These are phyloP conservation scores for Aureobasidium namibiae DNA, from an alignment of 2,329 filamentous ascomycete genomes.

Conservation along the genomic window DNA sequence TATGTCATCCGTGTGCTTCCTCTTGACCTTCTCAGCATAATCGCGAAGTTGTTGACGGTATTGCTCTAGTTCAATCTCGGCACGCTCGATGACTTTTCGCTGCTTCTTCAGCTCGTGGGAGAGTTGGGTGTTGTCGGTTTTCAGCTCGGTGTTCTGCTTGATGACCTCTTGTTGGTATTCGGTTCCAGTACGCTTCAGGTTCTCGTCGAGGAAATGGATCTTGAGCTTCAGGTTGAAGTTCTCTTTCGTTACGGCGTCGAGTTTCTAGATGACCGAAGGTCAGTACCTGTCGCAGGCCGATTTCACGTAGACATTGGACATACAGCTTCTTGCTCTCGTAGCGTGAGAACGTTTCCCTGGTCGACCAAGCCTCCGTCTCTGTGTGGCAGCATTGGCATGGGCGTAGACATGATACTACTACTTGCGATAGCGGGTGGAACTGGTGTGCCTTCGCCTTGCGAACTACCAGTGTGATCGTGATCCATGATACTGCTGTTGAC, in stretches of 20 bases:
- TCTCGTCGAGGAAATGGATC: conserved; percentile 93
- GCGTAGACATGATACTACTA: conserved; percentile 75
- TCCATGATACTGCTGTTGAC: conserved; percentile 64
- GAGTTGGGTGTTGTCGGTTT: conserved; percentile 86
- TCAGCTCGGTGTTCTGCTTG: conserved; percentile 92
- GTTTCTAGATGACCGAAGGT: conserved; percentile 42
- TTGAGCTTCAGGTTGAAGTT: conserved; percentile 96
- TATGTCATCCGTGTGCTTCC: conserved; percentile 60
- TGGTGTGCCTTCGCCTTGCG: conserved; percentile 61
- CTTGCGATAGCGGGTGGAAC: conserved; percentile 67
- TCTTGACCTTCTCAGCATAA: conserved; percentile 72
- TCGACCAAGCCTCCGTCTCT: conserved; percentile 62
- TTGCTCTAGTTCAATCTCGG: conserved; percentile 77
- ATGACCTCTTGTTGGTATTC: conserved; percentile 84
- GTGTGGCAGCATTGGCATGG: conserved; percentile 61
- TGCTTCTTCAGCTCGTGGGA: conserved; percentile 78
- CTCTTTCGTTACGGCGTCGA: conserved; percentile 95
- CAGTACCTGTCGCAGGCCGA: neutral
- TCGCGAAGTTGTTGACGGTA: conserved; percentile 77
- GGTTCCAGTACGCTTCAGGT: conserved; percentile 75
- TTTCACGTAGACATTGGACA: conserved; percentile 16
- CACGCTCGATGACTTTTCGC: conserved; percentile 72
- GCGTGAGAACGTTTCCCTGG: conserved; percentile 80
- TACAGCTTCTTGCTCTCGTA: conserved; percentile 90
- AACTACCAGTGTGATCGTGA: conserved; percentile 55